Percentiles rank a stretch among this genome's conserved stretches.
Conservation (phyloP, 257 asterid genomes). For the Solanum etuberosum region DNA sequence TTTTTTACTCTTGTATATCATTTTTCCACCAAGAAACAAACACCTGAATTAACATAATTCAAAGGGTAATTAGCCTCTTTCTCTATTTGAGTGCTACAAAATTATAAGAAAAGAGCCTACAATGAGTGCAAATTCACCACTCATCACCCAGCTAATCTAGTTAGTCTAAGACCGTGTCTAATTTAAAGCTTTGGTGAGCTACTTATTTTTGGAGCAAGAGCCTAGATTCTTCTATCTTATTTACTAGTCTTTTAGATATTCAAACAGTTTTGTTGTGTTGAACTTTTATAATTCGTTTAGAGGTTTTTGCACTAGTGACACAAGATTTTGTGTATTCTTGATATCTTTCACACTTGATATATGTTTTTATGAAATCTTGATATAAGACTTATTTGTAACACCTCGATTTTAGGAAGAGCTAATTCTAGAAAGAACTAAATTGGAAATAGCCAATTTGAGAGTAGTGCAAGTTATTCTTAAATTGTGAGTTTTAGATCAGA, state of each 20-base stretch:
- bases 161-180: not conserved
- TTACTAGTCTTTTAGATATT: not conserved
- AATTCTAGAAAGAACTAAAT: too few relatives aligned
- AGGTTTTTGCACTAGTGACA: not conserved
- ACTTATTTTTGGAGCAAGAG: not conserved
- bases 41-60: too few relatives aligned
- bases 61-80: too few relatives aligned
- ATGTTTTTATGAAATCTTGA: not conserved
- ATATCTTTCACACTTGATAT: too few relatives aligned
- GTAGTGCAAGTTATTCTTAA: not conserved
- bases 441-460: not conserved
- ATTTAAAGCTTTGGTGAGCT: not conserved
- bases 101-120: too few relatives aligned
- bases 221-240: not conserved
- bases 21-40: too few relatives aligned
- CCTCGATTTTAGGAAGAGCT: not conserved
- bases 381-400: too few relatives aligned
- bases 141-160: not conserved
- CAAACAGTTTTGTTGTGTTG: not conserved
- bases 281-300: not conserved
- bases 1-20: too few relatives aligned
- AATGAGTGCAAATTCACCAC: too few relatives aligned
- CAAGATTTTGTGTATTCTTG: too few relatives aligned
- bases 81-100: too few relatives aligned
- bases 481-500: not conserved